Base-by-base conservation (phyloP, 257 asterid genomes). In the Salvia hispanica region DNA sequence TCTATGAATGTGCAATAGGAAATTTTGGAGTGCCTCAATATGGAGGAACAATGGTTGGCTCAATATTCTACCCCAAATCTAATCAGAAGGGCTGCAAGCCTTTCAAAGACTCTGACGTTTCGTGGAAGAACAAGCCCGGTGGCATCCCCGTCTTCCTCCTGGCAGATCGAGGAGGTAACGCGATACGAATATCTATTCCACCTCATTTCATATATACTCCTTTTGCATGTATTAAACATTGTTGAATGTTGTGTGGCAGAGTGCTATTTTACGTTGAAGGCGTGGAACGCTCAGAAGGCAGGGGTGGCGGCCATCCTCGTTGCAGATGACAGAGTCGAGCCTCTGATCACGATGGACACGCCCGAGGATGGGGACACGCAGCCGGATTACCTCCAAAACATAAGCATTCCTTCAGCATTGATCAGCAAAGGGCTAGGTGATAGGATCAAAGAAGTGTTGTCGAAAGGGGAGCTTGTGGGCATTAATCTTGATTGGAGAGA, bases 291-390 rank as follows among this genome's bases (percentile, higher is more conserved):
- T 70, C 98, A 92, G 72, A 92, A 78, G 6, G 91, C 81, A 3
- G 96, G 98, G 64, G 98, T 89, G 11, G 98, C 98, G 1, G 98
- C 98, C 14, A 89, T 89, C 54, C 94, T 92, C 14, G 98, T 92
- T 13, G 90, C 92, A 2, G 96, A 92, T 36, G 91, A 92, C 74
- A 80, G 89, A 71, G 52, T 68, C 1, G 98, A 89, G 77, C 92
- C 91, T 58, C 82, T 92, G 47, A 92, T 92, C 58, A 92, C 98
- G 12, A 92, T 92, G 98, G 98, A 92, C 58, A 89, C 84, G 58
- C 98, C 98, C 0, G 96, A 92, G 79, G 91, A 88, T 55, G 86
- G 76, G 3, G 86, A 85, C 10, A 75, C 74, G 3, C 86, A 64
- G 8, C 88, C 88, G 1, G 83, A 84, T 66, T 92, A 92, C 71